Base-by-base conservation (phyloP, 257 asterid genomes). In the Penstemon newberryi region DNA sequence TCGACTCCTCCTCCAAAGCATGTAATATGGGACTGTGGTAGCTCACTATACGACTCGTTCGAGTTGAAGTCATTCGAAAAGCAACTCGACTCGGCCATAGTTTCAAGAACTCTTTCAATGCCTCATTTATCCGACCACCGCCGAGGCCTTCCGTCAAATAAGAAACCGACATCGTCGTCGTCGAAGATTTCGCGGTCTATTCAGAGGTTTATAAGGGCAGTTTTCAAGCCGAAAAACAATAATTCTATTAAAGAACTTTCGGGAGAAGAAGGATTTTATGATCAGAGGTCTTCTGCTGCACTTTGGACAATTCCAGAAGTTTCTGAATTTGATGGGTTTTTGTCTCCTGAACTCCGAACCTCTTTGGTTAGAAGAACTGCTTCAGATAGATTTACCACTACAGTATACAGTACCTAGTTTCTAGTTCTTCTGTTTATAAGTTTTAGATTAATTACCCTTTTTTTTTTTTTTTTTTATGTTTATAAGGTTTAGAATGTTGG, bases 1-100 rank as follows among this genome's bases (percentile, higher is more conserved):
- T 43, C 33, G 33, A 25, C 33, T 25, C 18, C 18, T 15, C 18
- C 43, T 3, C 7, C 36, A 38, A 71, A 79, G n/a, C 74, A 71
- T 61, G 70, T 10, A 0, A 69, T 86, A 7, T 90, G 97, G 97
- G 97, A 90, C 52, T 87, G 91, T 5, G 97, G 77, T 4, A 90
- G 97, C 73, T 83, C 93, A 0, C 83, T 90, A 4, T 90, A 90
- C 77, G 96, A 90, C 36, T 90, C 96, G 1, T 90, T 84, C 47
- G 96, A 90, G 83, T 61, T 83, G 4, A 77, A 84, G 67, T 70
- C 95, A 1, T 82, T 90, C 42, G 85, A 83, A 33, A 83, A 83
- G 8, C 91, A 86, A 25, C 89, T 90, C 8, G 69, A 80, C 25
- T 86, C 95, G 6, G 97, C 94, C 70, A 75, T 90, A 33, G 11